These are phyloP conservation scores for Anisodus tanguticus DNA, from an alignment of 257 asterid species.

Conservation along the genomic window DNA sequence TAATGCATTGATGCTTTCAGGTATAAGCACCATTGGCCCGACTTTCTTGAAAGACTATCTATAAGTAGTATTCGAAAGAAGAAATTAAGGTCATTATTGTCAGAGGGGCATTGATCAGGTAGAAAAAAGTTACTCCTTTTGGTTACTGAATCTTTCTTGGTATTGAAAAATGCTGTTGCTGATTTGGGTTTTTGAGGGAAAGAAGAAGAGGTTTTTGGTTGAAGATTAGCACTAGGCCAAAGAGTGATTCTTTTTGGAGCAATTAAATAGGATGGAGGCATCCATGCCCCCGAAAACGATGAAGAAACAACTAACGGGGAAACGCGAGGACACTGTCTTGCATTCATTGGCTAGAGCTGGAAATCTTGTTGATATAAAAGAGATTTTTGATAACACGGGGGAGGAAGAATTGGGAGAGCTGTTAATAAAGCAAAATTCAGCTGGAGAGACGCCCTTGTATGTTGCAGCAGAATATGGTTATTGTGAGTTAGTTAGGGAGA, in stretches of 20 bases:
- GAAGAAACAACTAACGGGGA: slow-evolving; percentile 58
- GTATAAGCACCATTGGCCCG: not conserved
- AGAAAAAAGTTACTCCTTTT: not conserved
- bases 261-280: slow-evolving; percentile 23
- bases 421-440: slow-evolving; percentile 47
- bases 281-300: slow-evolving; percentile 41
- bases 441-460: slow-evolving; percentile 54
- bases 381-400: slow-evolving; percentile 23
- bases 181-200: slow-evolving; percentile 53
- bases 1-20: not conserved
- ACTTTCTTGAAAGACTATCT: not conserved
- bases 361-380: slow-evolving; percentile 38
- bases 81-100: too few relatives aligned
- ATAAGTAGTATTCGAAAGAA: too few relatives aligned
- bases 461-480: slow-evolving; percentile 58
- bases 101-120: too few relatives aligned
- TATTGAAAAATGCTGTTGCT: slow-evolving; percentile 41
- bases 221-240: slow-evolving; percentile 5
- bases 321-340: slow-evolving; percentile 50
- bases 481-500: slow-evolving; percentile 46
- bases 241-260: not conserved
- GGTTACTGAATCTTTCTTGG: not conserved
- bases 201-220: slow-evolving; percentile 39
- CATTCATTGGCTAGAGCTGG: slow-evolving; percentile 56
- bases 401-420: slow-evolving; percentile 44